A percentile compares a stretch with the other conserved stretches of the same genome.
Evolutionary conservation across 345 rosid species (phyloP).

Genomic region (Bruguiera parviflora): DNA sequence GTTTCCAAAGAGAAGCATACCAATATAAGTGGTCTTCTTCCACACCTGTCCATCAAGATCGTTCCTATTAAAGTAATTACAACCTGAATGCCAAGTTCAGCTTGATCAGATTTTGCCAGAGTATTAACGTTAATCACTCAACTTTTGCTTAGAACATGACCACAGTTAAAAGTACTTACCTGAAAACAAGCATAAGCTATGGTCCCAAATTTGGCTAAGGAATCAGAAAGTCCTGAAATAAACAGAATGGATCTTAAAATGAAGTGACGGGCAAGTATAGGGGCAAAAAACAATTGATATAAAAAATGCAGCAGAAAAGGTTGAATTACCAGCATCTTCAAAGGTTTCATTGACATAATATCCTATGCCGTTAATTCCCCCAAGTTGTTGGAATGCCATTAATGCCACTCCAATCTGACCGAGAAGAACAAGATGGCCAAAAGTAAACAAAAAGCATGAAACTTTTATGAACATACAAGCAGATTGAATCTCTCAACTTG

Average conservation of each 20-base stretch:
- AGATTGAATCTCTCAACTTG: background rate
- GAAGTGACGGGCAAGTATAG: background rate
- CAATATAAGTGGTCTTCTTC: slow-evolving; percentile 92
- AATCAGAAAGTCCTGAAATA: slow-evolving; percentile 48
- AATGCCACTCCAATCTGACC: slow-evolving; percentile 16
- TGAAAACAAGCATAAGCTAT: slow-evolving; percentile 79
- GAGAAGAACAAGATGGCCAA: background rate
- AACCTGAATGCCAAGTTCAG: slow-evolving; percentile 38
- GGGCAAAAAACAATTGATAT: background rate
- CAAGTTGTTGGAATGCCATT: slow-evolving; percentile 9
- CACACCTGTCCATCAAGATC: slow-evolving; percentile 64
- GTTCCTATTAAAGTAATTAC: slow-evolving; percentile 78
- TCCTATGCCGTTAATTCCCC: slow-evolving; percentile 8
- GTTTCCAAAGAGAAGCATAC: slow-evolving; percentile 27
- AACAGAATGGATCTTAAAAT: background rate
- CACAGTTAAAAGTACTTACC: slow-evolving; percentile 27
- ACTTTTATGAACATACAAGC: no score
- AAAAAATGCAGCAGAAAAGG: background rate
- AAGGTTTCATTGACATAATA: background rate
- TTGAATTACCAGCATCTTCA: slow-evolving; percentile 11
- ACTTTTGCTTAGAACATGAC: no score
- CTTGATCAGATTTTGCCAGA: background rate
- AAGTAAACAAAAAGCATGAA: background rate
- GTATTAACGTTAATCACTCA: no score
- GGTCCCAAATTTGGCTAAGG: slow-evolving; percentile 69